A percentile compares a stretch with the other conserved stretches of the same genome.
These are phyloP conservation scores for Cyclanthera cordifolia DNA, from an alignment of 306 rosid genomes.

Conservation along the genomic window DNA sequence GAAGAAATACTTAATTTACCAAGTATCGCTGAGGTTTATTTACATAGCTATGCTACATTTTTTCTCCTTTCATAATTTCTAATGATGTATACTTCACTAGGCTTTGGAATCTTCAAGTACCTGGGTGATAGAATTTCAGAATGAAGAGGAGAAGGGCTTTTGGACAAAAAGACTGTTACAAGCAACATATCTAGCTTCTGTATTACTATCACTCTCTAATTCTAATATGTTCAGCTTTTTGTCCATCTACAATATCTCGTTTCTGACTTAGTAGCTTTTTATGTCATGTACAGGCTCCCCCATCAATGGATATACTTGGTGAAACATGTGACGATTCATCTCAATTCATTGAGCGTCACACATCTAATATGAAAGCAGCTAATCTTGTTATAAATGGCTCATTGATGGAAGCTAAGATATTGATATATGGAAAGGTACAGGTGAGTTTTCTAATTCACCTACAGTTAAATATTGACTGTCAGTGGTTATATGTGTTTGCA, in stretches of 20 bases:
- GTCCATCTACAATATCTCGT: constrained; percentile 6
- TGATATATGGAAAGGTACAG: constrained; percentile 80
- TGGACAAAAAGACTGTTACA: constrained; percentile 75
- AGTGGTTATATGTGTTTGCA: neutral
- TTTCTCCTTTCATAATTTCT: neutral
- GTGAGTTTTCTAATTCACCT: constrained; percentile 7
- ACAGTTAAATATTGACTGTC: constrained; percentile 4
- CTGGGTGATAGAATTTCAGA: constrained; percentile 65
- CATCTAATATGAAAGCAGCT: constrained; percentile 35
- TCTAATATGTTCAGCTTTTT: constrained; percentile 2
- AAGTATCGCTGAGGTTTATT: neutral
- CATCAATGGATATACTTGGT: constrained; percentile 44
- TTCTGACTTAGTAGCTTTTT: constrained; percentile 11
- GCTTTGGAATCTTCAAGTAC: constrained; percentile 87
- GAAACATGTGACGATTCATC: constrained; percentile 27
- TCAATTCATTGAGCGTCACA: constrained; percentile 28
- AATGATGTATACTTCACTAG: constrained; percentile 24
- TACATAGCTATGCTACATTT: neutral
- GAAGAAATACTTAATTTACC: neutral
- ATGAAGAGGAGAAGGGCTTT: constrained; percentile 51
- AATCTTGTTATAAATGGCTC: constrained; percentile 82
- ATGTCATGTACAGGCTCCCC: constrained; percentile 49
- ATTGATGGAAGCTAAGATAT: constrained; percentile 59
- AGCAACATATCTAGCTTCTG: constrained; percentile 97
- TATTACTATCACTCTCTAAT: constrained; percentile 21